Evolutionary conservation across 495 filamentous ascomycete genomes (phyloP), one percentile per base, ranked within the genome.

Genomic region (Viridothelium virens): DNA sequence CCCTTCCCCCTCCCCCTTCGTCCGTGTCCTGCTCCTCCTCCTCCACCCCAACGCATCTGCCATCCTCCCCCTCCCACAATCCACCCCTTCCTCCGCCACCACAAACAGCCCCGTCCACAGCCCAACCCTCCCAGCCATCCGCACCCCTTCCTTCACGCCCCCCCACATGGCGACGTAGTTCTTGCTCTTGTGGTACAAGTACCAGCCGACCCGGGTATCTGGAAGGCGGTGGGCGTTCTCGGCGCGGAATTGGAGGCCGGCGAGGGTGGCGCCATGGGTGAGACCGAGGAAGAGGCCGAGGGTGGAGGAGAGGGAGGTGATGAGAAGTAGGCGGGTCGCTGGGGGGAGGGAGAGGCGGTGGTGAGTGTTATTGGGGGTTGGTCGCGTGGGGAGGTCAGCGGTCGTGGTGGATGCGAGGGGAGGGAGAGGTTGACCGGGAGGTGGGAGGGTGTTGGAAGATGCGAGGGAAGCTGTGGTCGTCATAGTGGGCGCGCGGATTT

Each of bases 151-250:
- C 68, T 83, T 84, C 12, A 92, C 76, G 0, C 87, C 94, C 2
- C 89, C 90, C 11, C 87, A 81, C 61, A 87, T 83, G 5, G 87
- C 77, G 65, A 89, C 84, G 78, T 97, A 97, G 74, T 96, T 97
- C 78, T 97, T 97, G 71, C 85, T 90, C 77, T 96, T 97, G 77
- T 97, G 95, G 74, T 98, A 98, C 37, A 97, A 84, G 74, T 91
- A 98, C 94, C 94, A 98, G 38, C 91, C 94, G 5, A 79, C 85
- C 25, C 86, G 84, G n/a, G 84, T 83, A 5, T 79, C 85, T 31
- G 94, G 94, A 56, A 95, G 85, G 70, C 92, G 87, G 78, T 98
- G 94, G 31, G 94, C 89, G 72, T 98, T 95, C 77, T 98, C 89
- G 64, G 94, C 94, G 63, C 93, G 89, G 77, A 97, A 98, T 61